These are phyloP conservation scores for Trichoderma citrinoviride DNA, from an alignment of 2,329 filamentous ascomycete genomes.

Conservation along the genomic window DNA sequence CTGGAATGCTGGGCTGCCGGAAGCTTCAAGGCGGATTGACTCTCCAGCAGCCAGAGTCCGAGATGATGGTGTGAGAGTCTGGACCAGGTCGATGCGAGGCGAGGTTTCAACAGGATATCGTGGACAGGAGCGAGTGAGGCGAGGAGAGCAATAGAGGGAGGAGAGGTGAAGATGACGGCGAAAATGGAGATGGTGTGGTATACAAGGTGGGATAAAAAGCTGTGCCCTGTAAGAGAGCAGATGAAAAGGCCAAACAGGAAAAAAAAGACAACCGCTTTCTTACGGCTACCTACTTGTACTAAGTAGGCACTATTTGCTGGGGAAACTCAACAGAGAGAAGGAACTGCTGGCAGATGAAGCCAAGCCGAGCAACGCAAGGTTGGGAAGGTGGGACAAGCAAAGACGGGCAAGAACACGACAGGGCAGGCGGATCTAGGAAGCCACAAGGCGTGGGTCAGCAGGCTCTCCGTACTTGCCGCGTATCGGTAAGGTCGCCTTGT, in stretches of 20 bases:
- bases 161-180: background rate
- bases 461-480: conserved; percentile 19
- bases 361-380: background rate
- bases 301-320: background rate
- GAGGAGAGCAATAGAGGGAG: background rate
- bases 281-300: too few species aligned
- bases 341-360: conserved; percentile 6
- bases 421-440: conserved; percentile 11
- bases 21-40: conserved; percentile 15
- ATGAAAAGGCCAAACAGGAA: background rate
- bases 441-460: conserved; percentile 11
- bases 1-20: conserved; percentile 12
- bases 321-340: background rate
- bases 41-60: conserved; percentile 16
- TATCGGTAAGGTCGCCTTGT: background rate
- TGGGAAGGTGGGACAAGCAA: conserved; percentile 4
- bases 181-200: background rate
- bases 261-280: background rate
- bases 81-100: background rate
- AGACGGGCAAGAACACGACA: too few species aligned
- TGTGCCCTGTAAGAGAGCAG: background rate
- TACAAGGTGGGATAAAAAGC: background rate
- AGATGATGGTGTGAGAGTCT: background rate
- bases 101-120: background rate
- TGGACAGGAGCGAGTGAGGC: background rate